Evolutionary conservation across 768 basidiomycete genomes (phyloP), one percentile per base, ranked within the genome.

Genomic region (Pleurotus sapidus): DNA sequence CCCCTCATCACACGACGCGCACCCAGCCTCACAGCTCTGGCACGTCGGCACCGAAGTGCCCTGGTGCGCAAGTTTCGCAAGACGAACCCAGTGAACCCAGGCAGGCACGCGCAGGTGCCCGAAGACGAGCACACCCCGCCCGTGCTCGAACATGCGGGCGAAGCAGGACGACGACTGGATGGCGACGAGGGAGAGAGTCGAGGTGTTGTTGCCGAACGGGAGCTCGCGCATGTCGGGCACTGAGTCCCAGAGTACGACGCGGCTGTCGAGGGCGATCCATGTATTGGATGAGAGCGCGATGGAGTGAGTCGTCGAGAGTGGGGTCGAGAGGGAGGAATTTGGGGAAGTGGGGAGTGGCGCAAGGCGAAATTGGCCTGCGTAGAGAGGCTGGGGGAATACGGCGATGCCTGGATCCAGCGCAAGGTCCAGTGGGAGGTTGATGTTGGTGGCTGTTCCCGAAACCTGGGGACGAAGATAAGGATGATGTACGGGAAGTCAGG

Each of bases 1-100:
- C 11, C 93, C 92, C 4, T 89, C 86, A 60, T 92, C 87, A 67
- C 93, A 95, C 4, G 79, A 70, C 0, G 72, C 64, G 65, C 92
- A 93, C 3, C 79, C 82, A 1, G 74, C 67, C 0, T 88, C 87
- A 58, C 91, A 93, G 2, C 84, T 65, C 56, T 83, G 74, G 68
- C 93, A 95, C 0, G 69, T 67, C 0, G 84, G 84, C 75, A 0
- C 92, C 92, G 63, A 87, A 95, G 70, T 85, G 85, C 0, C 86
- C 86, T 1, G 75, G 23, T 1, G 82, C 72, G 64, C 92, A 95
- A 1, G 81, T 75, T 65, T 93, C 91, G 74, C 92, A 95, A 1
- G 87, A 86, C 15, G 83, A 67, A 0, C 92, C 91, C 1, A n/a
- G 76, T 81, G 66, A 92, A 95, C 0, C 90, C 89, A 4, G 81